Evolutionary conservation across 2,329 filamentous ascomycete genomes (phyloP).

Genomic region (Dactylonectria macrodidyma): DNA sequence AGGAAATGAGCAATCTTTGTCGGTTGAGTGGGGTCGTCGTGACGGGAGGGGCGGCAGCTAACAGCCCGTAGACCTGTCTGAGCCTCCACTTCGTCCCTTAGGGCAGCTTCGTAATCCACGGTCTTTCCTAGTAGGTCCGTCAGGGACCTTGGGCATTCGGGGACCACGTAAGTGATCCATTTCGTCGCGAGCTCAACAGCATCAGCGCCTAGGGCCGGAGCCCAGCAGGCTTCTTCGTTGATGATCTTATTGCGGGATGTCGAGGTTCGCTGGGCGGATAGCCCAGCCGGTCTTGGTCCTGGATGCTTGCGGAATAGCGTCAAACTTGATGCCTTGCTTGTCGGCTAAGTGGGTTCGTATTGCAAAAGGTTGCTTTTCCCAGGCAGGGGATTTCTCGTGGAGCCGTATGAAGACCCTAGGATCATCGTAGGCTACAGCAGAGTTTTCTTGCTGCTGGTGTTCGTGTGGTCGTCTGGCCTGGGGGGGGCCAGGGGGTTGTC

Average conservation of each 20-base stretch:
- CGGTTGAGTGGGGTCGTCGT: not conserved
- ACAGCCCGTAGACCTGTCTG: not conserved
- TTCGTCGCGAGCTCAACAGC: not conserved
- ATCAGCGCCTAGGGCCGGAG: not conserved
- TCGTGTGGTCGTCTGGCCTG: not conserved
- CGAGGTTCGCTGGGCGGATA: not conserved
- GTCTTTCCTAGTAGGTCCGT: not conserved
- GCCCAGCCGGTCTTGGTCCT: not conserved
- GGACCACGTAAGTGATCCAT: not conserved
- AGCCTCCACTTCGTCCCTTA: not conserved
- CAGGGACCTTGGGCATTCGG: not conserved
- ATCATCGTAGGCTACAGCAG: not conserved
- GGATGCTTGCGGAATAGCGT: not conserved
- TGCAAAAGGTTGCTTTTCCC: too few species aligned
- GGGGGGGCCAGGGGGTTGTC: not conserved
- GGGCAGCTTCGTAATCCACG: too few species aligned
- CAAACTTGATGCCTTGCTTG: too few species aligned
- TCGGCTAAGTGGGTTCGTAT: too few species aligned
- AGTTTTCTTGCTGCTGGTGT: not conserved
- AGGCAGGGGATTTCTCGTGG: too few species aligned
- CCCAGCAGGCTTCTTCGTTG: not conserved
- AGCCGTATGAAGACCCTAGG: too few species aligned
- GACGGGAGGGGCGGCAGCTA: not conserved
- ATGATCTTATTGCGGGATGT: not conserved
- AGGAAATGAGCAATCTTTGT: too few species aligned